phyloP scores from a whole-genome alignment of 306 rosid species.

The Rosa chinensis region DNA sequence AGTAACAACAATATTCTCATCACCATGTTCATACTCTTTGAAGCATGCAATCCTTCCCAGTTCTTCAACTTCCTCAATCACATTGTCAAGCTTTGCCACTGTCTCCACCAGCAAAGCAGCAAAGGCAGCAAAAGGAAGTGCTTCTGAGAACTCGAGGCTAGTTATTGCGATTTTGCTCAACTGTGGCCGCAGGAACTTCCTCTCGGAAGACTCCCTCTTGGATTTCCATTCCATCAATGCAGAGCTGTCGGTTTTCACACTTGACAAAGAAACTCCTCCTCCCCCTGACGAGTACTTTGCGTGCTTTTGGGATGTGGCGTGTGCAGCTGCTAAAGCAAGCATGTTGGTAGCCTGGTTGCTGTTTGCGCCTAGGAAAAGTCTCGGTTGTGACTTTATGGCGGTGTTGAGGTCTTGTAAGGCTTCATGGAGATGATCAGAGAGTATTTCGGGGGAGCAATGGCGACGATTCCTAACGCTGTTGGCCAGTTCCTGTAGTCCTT shows the following conservation, averaged over 20 bases:
- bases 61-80: slow-evolving; percentile 84
- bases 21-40: slow-evolving; percentile 62
- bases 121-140: slow-evolving; percentile 95
- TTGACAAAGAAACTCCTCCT: slow-evolving; percentile 50
- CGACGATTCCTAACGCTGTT: slow-evolving; percentile 70
- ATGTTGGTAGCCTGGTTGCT: slow-evolving; percentile 54
- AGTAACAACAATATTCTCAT: slow-evolving; percentile 49
- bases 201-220: slow-evolving; percentile 56
- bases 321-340: slow-evolving; percentile 68
- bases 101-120: slow-evolving; percentile 93
- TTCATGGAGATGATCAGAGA: slow-evolving; percentile 89
- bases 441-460: slow-evolving; percentile 89
- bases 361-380: slow-evolving; percentile 84
- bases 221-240: slow-evolving; percentile 72
- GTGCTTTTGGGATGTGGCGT: slow-evolving; percentile 40
- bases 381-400: slow-evolving; percentile 90
- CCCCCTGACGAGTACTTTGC: slow-evolving; percentile 23
- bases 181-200: slow-evolving; percentile 69
- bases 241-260: slow-evolving; percentile 80
- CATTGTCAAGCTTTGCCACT: slow-evolving; percentile 80
- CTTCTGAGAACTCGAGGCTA: slow-evolving; percentile 92
- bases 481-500: slow-evolving; percentile 73
- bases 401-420: slow-evolving; percentile 82
- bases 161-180: slow-evolving; percentile 80
- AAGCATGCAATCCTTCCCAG: slow-evolving; percentile 75